Conservation (phyloP, 352 stramenopile genomes). For the Globisporangium recalcitrans region DNA sequence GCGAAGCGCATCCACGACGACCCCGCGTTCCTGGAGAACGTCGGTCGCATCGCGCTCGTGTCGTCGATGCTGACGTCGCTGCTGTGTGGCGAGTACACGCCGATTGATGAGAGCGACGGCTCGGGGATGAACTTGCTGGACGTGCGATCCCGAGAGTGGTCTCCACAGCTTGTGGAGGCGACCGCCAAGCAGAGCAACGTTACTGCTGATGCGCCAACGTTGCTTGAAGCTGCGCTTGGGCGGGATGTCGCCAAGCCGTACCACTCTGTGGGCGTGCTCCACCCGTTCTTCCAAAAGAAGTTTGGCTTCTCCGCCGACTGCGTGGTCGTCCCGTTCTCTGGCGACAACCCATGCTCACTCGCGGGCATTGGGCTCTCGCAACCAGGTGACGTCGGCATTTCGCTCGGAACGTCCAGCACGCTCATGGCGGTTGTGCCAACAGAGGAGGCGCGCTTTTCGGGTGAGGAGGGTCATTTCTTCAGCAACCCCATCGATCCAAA, state of each 20-base stretch:
- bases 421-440: conserved; percentile 52
- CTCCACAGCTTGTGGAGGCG: conserved; percentile 34
- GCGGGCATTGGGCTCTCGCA: conserved; percentile 57
- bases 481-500: conserved; percentile 67
- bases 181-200: conserved; percentile 24
- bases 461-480: conserved; percentile 78
- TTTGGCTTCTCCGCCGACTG: conserved; percentile 57
- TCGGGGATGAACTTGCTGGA: conserved; percentile 86
- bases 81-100: conserved; percentile 50
- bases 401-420: conserved; percentile 59
- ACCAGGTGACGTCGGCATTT: conserved; percentile 52
- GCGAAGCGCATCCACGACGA: conserved; percentile 49
- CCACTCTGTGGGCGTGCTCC: conserved; percentile 35
- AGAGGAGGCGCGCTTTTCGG: conserved; percentile 36
- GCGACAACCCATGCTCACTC: conserved; percentile 79
- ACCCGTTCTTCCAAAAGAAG: conserved; percentile 57
- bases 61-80: conserved; percentile 78
- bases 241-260: conserved; percentile 46
- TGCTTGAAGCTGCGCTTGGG: conserved; percentile 27
- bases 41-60: conserved; percentile 45
- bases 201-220: neutral
- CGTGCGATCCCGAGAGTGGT: conserved; percentile 53
- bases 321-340: conserved; percentile 66
- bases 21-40: conserved; percentile 34
- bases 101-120: conserved; percentile 75